Percentiles rank a stretch among this genome's conserved stretches.
Evolutionary conservation across 2,329 filamentous ascomycete species (phyloP).

Genomic region (Nigrograna mackinnonii): DNA sequence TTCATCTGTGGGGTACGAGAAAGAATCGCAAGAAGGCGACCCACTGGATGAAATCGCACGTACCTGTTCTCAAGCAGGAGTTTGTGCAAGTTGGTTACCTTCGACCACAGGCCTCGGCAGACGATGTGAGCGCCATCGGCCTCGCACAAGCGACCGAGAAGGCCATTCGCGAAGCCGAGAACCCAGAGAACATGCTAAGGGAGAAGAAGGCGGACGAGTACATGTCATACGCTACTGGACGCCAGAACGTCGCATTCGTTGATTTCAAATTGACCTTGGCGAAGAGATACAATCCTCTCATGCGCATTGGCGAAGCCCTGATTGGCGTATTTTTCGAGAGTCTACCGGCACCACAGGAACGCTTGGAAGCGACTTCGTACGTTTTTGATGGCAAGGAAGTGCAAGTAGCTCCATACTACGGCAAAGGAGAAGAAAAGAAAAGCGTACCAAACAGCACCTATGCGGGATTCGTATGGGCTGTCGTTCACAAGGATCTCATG

Average conservation of each 20-base stretch:
- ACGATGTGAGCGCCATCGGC: conserved; percentile 50
- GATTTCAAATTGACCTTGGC: conserved; percentile 81
- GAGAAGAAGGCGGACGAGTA: conserved; percentile 90
- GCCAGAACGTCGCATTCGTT: conserved; percentile 89
- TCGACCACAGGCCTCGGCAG: conserved; percentile 47
- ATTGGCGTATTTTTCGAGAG: conserved; percentile 81
- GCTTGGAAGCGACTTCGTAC: conserved; percentile 76
- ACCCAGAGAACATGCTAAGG: conserved; percentile 68
- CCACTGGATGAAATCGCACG: conserved; percentile 78
- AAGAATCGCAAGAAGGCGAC: conserved; percentile 80
- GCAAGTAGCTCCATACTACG: conserved; percentile 69
- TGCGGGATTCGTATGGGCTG: conserved; percentile 90
- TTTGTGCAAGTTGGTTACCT: conserved; percentile 85
- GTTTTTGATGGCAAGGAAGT: conserved; percentile 92
- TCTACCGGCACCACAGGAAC: conserved; percentile 70
- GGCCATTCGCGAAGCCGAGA: conserved; percentile 45
- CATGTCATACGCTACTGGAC: conserved; percentile 83
- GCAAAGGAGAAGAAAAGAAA: conserved; percentile 66
- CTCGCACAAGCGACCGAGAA: conserved; percentile 40
- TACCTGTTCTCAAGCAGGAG: conserved; percentile 73
- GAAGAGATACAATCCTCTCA: conserved; percentile 84
- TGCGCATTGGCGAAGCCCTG: conserved; percentile 66
- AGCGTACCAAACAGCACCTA: conserved; percentile 64
- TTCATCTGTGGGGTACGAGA: conserved; percentile 81
- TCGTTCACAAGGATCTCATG: conserved; percentile 96